phyloP scores from a whole-genome alignment of 2,329 filamentous ascomycete genomes.

The Penicillium sp. region DNA sequence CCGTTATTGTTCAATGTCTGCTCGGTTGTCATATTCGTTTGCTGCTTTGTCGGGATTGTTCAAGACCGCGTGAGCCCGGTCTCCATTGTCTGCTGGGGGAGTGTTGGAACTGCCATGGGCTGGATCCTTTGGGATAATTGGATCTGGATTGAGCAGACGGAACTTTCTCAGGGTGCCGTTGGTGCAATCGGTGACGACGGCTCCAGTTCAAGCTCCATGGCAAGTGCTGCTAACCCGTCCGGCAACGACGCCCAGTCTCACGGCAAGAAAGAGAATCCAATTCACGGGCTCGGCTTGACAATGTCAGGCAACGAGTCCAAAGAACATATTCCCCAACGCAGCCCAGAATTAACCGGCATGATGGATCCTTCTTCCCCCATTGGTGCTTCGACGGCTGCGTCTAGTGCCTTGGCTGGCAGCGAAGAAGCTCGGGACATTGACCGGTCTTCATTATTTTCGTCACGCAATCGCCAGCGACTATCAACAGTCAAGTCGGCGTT shows the following conservation, averaged over 20 bases:
- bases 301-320: constrained; percentile 36
- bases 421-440: constrained; percentile 22
- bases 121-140: constrained; percentile 92
- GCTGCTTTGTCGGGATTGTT: constrained; percentile 87
- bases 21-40: constrained; percentile 88
- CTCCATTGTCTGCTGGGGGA: constrained; percentile 81
- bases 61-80: constrained; percentile 82
- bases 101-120: constrained; percentile 72
- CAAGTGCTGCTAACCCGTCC: constrained; percentile 29
- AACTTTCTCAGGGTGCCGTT: constrained; percentile 26
- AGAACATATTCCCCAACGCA: constrained; percentile 27
- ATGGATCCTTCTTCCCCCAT: constrained; percentile 24
- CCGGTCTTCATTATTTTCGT: constrained; percentile 41
- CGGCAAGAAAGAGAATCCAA: constrained; percentile 29
- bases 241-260: constrained; percentile 25
- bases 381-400: constrained; percentile 16
- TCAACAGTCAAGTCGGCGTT: constrained; percentile 87
- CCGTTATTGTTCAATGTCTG: constrained; percentile 92
- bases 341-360: constrained; percentile 38
- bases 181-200: constrained; percentile 33
- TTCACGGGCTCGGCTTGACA: constrained; percentile 43
- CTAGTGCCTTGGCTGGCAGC: constrained; percentile 21
- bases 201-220: constrained; percentile 39
- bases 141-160: constrained; percentile 66
- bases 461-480: constrained; percentile 58